A percentile compares a stretch with the other conserved stretches of the same genome.
Conservation (phyloP, 345 rosid species). For the Eucalyptus virginea region DNA sequence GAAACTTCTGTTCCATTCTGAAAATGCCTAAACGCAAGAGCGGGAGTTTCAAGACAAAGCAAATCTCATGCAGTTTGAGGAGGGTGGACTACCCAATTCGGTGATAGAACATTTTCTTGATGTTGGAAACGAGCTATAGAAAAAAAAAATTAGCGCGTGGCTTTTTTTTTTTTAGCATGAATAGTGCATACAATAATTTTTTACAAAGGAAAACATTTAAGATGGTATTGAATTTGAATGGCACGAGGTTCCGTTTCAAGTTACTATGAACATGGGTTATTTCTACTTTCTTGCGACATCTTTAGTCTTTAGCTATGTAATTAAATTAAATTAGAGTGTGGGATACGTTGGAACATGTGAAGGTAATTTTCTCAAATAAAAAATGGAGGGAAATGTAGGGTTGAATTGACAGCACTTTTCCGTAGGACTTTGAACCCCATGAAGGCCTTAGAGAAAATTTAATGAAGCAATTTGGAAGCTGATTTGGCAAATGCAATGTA, state of each 20-base stretch:
- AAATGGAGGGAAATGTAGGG: background rate
- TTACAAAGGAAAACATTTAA: background rate
- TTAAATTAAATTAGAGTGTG: background rate
- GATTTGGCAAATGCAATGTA: background rate
- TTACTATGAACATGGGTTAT: background rate
- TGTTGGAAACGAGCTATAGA: background rate
- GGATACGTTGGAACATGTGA: background rate
- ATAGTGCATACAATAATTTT: background rate
- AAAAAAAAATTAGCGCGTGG: rapidly evolving
- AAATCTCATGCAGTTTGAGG: background rate
- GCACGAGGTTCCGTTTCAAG: background rate
- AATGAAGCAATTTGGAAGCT: background rate
- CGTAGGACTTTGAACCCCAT: background rate
- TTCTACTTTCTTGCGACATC: background rate
- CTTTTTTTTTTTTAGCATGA: background rate
- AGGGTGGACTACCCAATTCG: background rate
- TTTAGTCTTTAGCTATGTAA: background rate
- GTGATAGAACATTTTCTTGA: background rate
- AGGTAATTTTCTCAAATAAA: background rate
- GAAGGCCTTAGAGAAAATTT: background rate
- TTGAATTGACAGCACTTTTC: background rate
- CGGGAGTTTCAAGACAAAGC: background rate
- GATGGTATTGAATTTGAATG: background rate
- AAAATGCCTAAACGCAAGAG: background rate
- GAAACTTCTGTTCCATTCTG: background rate